Evolutionary conservation across 768 basidiomycete genomes (phyloP), one percentile per base, ranked within the genome.

Genomic region (Phylloporus sp.): DNA sequence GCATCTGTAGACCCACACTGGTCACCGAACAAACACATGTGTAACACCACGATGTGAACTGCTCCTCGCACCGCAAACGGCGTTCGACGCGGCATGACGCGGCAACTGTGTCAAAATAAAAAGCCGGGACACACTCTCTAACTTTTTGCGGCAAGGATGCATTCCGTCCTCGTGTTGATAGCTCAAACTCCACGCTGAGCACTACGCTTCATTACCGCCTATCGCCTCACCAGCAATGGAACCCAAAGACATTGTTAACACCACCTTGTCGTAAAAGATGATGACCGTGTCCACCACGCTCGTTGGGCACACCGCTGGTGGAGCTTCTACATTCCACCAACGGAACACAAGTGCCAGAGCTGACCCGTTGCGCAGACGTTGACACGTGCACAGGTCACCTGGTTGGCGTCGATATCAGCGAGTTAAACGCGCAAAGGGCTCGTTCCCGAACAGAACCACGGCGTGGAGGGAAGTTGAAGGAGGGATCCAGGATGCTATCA

Each of bases 191-290:
- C 52, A 32, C 27, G n/a, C 23, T 32, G 16, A 11, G n/a, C 38
- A 47, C 43, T 24, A 11, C 43, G 18, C 18, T 58, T 66, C 59
- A 66, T 64, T 56, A 59, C 61, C 64, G 59, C 56, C 29, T 18
- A 48, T 35, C 50, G 38, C 31, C 35, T 22, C 32, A 10, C 53
- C 22, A n/a, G 34, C 10, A 43, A 59, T 56, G 59, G 43, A 52
- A 6, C 32, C 43, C 2, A 52, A 50, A 38, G 49, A 47, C 22
- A 43, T 50, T 23, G 52, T 48, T 26, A 22, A 35, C 45, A 52
- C 26, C 1, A 18, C 31, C 29, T 24, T 53, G 26, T 45, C 52
- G 5, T 41, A 34, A 23, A 36, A 43, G 45, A 52, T 22, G 46
- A 47, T 11, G 41, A 29, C 12, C n/a, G 27, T 8, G 49, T 40